Evolutionary conservation across 2,329 filamentous ascomycete species (phyloP).

Genomic region (Trichoderma guizhouense): DNA sequence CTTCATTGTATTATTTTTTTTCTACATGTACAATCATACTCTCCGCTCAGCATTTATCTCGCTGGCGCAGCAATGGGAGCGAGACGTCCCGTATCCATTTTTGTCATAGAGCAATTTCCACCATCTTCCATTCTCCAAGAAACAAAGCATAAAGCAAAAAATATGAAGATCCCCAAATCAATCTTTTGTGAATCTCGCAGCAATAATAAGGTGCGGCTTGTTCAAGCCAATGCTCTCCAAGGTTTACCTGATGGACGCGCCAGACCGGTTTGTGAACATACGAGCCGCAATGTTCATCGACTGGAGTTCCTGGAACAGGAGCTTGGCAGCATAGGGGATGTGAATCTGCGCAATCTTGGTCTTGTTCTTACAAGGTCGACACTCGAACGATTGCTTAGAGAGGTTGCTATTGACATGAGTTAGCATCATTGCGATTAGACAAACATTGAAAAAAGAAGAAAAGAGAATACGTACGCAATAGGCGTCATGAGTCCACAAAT

Average conservation of each 20-base stretch:
- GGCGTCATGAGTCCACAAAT: conserved; percentile 99
- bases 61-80: conserved; percentile 11
- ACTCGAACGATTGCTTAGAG: conserved; percentile 94
- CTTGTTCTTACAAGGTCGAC: conserved; percentile 97
- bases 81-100: conserved; percentile 7
- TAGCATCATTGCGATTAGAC: conserved; percentile 26
- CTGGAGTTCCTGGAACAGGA: conserved; percentile 96
- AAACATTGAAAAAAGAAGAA: neutral
- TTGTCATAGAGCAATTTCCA: conserved; percentile 12
- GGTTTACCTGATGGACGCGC: conserved; percentile 63
- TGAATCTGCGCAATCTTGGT: conserved; percentile 97
- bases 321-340: conserved; percentile 95
- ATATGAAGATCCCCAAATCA: neutral
- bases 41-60: conserved; percentile 11
- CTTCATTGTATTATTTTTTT: conserved; percentile 22
- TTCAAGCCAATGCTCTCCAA: conserved; percentile 2
- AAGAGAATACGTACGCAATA: conserved; percentile 73
- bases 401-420: conserved; percentile 63
- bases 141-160: neutral
- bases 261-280: conserved; percentile 89
- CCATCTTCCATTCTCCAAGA: neutral
- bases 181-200: neutral
- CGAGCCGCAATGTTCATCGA: conserved; percentile 98
- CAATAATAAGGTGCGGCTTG: conserved; percentile 11
- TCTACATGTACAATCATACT: conserved; percentile 22